A percentile compares a stretch with the other conserved stretches of the same genome.
Conservation (phyloP, 2,329 filamentous ascomycete species). For the Ceratocystis variospora region DNA sequence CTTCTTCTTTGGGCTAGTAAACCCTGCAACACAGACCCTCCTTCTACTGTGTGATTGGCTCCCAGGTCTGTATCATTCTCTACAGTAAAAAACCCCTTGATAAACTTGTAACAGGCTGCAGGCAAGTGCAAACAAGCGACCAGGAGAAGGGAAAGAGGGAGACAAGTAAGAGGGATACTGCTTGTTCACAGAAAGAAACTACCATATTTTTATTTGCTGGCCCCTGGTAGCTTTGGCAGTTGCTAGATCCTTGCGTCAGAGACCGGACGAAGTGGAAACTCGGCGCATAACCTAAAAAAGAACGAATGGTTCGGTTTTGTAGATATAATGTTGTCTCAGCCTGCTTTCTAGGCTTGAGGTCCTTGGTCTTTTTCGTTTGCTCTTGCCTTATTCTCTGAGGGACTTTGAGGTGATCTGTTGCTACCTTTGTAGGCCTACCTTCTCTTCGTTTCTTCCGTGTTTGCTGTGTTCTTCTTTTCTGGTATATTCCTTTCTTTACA, state of each 20-base stretch:
- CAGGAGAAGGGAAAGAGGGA: neutral
- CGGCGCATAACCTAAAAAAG: neutral
- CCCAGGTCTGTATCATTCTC: neutral
- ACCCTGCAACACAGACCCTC: neutral
- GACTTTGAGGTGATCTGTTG: neutral
- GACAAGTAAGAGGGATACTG: neutral
- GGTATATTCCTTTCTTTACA: constrained; percentile 3
- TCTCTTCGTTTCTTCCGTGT: neutral
- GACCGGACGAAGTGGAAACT: neutral
- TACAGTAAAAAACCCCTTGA: neutral
- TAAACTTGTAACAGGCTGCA: neutral
- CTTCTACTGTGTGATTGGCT: neutral
- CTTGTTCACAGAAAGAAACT: neutral
- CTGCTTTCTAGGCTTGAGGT: neutral
- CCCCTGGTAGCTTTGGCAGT: neutral
- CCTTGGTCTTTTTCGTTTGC: too few relatives aligned
- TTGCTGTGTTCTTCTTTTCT: neutral
- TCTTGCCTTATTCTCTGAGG: neutral
- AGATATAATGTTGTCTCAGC: neutral
- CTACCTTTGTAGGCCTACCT: neutral
- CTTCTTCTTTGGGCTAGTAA: neutral
- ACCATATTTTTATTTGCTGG: neutral
- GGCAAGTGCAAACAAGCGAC: neutral
- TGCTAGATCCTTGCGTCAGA: neutral
- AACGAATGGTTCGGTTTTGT: neutral